phyloP scores from a whole-genome alignment of 345 rosid species.

The Hypericum androsaemum region DNA sequence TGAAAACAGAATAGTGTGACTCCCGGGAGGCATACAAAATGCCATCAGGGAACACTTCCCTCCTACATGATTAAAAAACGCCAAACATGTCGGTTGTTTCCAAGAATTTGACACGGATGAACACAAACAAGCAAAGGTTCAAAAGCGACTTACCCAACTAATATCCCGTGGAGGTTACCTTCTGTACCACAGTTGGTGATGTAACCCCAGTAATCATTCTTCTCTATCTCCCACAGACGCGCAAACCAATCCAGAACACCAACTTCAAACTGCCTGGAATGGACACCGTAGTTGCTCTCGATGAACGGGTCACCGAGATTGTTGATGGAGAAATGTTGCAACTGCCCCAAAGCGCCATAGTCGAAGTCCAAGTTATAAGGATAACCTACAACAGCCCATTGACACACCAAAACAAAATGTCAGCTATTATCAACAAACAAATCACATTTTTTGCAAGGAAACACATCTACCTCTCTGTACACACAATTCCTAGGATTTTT shows the following conservation, averaged over 20 bases:
- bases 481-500: too few species aligned
- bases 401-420: too few species aligned
- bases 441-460: too few species aligned
- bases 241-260: constrained; percentile 99
- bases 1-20: constrained; percentile 84
- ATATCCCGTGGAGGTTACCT: constrained; percentile 98
- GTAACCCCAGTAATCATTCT: constrained; percentile 93
- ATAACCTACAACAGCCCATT: constrained; percentile 63
- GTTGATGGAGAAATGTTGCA: constrained; percentile 95
- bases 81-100: neutral
- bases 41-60: constrained; percentile 92
- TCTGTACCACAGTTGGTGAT: constrained; percentile 97
- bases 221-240: constrained; percentile 94
- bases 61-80: constrained; percentile 29
- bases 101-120: neutral
- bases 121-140: constrained; percentile 1
- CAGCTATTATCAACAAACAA: too few species aligned
- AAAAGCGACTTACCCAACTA: constrained; percentile 58
- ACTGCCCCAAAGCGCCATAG: constrained; percentile 82
- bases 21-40: constrained; percentile 78
- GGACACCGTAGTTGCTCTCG: constrained; percentile 96
- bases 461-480: too few species aligned
- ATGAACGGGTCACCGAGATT: constrained; percentile 97
- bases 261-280: constrained; percentile 94
- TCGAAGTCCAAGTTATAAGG: constrained; percentile 94